Evolutionary conservation across 768 basidiomycete genomes (phyloP).

Genomic region (Macrolepiota albuminosa): DNA sequence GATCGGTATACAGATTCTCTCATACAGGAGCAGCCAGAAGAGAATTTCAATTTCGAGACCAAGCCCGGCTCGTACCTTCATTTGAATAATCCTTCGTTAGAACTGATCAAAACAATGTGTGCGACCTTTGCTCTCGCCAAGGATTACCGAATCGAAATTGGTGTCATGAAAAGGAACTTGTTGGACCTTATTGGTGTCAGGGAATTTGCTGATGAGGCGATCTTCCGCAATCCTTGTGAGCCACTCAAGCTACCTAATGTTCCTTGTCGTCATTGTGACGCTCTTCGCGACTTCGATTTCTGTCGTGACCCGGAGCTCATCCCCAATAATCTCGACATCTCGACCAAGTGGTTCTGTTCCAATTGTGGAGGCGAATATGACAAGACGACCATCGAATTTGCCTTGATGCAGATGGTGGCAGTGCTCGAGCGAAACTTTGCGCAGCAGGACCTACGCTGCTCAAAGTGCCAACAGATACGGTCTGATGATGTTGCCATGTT

Average conservation of each 20-base stretch:
- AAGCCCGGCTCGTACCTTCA: constrained; percentile 84
- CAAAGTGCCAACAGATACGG: constrained; percentile 87
- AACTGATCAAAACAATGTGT: constrained; percentile 84
- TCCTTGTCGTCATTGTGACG: constrained; percentile 84
- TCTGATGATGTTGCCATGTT: constrained; percentile 81
- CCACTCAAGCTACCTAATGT: constrained; percentile 81
- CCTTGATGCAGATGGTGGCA: constrained; percentile 73
- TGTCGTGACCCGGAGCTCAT: constrained; percentile 87
- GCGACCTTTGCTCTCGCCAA: constrained; percentile 75
- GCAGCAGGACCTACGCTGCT: constrained; percentile 87
- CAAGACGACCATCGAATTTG: constrained; percentile 79
- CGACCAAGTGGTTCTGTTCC: constrained; percentile 64
- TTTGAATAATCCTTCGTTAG: constrained; percentile 75
- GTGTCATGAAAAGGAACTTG: constrained; percentile 82
- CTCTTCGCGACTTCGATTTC: constrained; percentile 88
- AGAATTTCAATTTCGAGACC: constrained; percentile 74
- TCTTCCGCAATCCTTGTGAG: constrained; percentile 90
- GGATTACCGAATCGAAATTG: constrained; percentile 84
- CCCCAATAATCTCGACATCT: constrained; percentile 45
- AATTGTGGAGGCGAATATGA: constrained; percentile 86
- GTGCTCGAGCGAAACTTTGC: constrained; percentile 68
- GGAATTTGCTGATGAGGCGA: constrained; percentile 82
- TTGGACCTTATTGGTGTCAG: constrained; percentile 83
- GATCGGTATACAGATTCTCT: constrained; percentile 57
- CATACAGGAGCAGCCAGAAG: constrained; percentile 46